phyloP scores from a whole-genome alignment of 805 yeast species.

The Zygoascus flipseniorum region DNA sequence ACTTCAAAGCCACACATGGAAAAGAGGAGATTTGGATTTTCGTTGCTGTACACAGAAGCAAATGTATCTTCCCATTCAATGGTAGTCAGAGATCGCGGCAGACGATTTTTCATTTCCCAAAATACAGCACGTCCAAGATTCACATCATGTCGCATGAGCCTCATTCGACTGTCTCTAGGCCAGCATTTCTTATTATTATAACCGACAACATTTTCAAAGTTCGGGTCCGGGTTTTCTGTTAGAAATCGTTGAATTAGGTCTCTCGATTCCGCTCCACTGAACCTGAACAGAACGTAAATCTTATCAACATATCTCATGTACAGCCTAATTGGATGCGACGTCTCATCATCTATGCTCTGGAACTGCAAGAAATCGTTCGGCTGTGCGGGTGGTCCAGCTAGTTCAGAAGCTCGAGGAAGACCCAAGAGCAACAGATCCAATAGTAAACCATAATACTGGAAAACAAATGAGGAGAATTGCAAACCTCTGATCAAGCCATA shows the following conservation, averaged over 20 bases:
- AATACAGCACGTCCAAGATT: slow-evolving; percentile 85
- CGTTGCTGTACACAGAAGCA: slow-evolving; percentile 83
- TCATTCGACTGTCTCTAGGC: slow-evolving; percentile 92
- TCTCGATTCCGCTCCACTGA: slow-evolving; percentile 62
- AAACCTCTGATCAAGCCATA: slow-evolving; percentile 83
- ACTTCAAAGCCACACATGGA: slow-evolving; percentile 95
- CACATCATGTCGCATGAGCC: slow-evolving; percentile 82
- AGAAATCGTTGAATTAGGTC: slow-evolving; percentile 69
- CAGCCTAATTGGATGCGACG: slow-evolving; percentile 63
- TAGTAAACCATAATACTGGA: slow-evolving; percentile 82
- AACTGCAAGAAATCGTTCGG: slow-evolving; percentile 80
- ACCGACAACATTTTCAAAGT: slow-evolving; percentile 76
- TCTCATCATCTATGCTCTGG: slow-evolving; percentile 48
- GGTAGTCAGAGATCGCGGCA: slow-evolving; percentile 67
- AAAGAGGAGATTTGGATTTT: slow-evolving; percentile 81
- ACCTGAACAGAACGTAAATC: slow-evolving; percentile 70
- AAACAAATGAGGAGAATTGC: slow-evolving; percentile 82
- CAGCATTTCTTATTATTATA: slow-evolving; percentile 87
- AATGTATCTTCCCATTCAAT: slow-evolving; percentile 73
- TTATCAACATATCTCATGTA: slow-evolving; percentile 81
- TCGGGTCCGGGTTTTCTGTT: slow-evolving; percentile 86
- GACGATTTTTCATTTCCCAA: slow-evolving; percentile 77
- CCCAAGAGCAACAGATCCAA: slow-evolving; percentile 80
- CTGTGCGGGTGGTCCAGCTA: slow-evolving; percentile 66
- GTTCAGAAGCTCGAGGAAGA: slow-evolving; percentile 71